These are phyloP conservation scores for Spizellomyces sp. DNA, from an alignment of 192 early-diverging fungal genomes.

Conservation along the genomic window DNA sequence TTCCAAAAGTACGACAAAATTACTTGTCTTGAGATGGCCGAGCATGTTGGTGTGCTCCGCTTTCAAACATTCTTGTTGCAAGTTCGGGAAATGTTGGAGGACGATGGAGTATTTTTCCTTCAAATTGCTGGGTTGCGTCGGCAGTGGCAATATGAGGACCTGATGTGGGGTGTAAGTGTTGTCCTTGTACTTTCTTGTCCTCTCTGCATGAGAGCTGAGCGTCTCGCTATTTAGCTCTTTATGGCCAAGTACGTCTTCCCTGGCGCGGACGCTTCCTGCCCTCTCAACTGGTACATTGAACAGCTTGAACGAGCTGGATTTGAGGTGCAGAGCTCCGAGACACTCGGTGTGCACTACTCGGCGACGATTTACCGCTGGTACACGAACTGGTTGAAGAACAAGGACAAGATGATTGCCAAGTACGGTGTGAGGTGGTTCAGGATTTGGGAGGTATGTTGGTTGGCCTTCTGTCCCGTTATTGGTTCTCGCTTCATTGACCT, in stretches of 20 bases:
- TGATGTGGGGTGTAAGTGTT: slow-evolving; percentile 73
- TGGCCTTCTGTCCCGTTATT: neutral
- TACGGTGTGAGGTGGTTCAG: slow-evolving; percentile 94
- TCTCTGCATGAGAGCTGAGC: neutral
- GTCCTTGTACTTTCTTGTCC: neutral
- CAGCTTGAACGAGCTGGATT: slow-evolving; percentile 94
- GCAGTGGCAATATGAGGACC: slow-evolving; percentile 79
- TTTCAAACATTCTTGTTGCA: slow-evolving; percentile 87
- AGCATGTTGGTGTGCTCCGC: slow-evolving; percentile 95
- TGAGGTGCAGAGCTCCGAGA: slow-evolving; percentile 86
- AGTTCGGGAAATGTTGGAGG: slow-evolving; percentile 92
- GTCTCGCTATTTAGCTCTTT: slow-evolving; percentile 60
- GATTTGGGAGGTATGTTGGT: slow-evolving; percentile 78
- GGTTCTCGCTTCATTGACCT: neutral
- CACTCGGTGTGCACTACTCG: slow-evolving; percentile 97
- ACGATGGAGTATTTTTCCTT: slow-evolving; percentile 97
- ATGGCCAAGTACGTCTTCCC: slow-evolving; percentile 99
- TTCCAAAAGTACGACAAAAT: slow-evolving; percentile 93
- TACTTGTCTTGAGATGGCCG: slow-evolving; percentile 98
- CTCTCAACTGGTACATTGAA: slow-evolving; percentile 93
- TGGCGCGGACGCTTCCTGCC: slow-evolving; percentile 95
- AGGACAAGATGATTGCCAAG: slow-evolving; percentile 75
- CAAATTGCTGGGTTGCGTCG: slow-evolving; percentile 96
- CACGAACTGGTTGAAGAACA: slow-evolving; percentile 96
- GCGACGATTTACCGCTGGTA: slow-evolving; percentile 96